phyloP scores from a whole-genome alignment of 2,329 filamentous ascomycete genomes.

The Talaromyces verruculosus region DNA sequence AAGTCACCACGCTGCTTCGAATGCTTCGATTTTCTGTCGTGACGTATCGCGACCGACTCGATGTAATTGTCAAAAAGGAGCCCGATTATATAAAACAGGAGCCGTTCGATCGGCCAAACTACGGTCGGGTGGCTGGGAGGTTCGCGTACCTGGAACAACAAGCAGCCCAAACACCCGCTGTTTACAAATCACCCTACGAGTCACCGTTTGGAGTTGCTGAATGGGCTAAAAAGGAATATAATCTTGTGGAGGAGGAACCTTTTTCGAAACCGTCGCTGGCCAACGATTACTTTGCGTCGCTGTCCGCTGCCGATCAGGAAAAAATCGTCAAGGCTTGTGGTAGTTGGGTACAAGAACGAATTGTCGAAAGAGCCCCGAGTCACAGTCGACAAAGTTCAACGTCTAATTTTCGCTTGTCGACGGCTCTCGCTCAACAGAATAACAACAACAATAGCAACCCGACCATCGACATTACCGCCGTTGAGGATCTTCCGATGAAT shows the following conservation, averaged over 20 bases:
- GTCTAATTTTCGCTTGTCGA: constrained; percentile 40
- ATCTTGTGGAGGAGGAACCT: constrained; percentile 35
- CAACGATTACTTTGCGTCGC: constrained; percentile 43
- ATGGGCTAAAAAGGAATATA: constrained; percentile 42
- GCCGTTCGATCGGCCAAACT: constrained; percentile 31
- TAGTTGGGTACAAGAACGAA: constrained; percentile 39
- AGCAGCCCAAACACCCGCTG: constrained; percentile 37
- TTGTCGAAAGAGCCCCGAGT: constrained; percentile 38
- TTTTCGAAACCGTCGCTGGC: constrained; percentile 41
- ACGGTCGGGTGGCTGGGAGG: constrained; percentile 38
- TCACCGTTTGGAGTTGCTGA: constrained; percentile 45
- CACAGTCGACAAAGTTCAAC: constrained; percentile 41
- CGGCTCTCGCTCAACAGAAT: constrained; percentile 42
- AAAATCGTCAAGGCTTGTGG: constrained; percentile 47
- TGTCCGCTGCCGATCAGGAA: constrained; percentile 43
- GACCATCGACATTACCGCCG: constrained; percentile 45
- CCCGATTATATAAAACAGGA: constrained; percentile 36
- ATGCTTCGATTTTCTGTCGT: constrained; percentile 48
- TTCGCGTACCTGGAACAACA: constrained; percentile 44
- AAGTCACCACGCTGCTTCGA: constrained; percentile 43
- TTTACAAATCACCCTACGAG: constrained; percentile 47
- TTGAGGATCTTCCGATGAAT: constrained; percentile 39
- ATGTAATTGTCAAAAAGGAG: constrained; percentile 42
- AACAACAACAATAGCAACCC: constrained; percentile 32
- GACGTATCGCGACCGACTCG: constrained; percentile 41